Evolutionary conservation across 2,329 filamentous ascomycete species (phyloP).

Genomic region (Calonectria pteridis): DNA sequence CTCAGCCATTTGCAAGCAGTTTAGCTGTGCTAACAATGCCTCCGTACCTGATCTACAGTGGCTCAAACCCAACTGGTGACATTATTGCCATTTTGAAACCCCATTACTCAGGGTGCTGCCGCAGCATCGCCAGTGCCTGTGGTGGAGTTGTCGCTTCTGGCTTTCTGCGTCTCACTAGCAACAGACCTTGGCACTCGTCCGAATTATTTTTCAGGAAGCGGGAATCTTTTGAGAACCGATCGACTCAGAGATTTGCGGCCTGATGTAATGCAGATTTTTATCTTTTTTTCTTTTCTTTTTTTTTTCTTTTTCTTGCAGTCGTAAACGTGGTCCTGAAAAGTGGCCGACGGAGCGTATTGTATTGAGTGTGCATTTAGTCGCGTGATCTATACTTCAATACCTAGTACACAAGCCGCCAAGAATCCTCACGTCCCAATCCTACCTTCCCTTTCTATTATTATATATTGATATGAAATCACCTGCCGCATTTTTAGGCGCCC

Average conservation of each 20-base stretch:
- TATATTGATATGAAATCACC: background rate
- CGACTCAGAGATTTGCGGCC: background rate
- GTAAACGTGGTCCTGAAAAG: background rate
- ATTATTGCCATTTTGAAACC: slow-evolving; percentile 26
- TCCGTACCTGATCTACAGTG: slow-evolving; percentile 22
- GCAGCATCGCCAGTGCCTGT: background rate
- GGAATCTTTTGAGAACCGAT: background rate
- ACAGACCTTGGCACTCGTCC: background rate
- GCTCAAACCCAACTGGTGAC: slow-evolving; percentile 27
- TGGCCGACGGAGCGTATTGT: background rate
- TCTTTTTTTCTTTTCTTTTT: background rate
- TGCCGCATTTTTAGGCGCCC: background rate
- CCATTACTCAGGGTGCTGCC: background rate
- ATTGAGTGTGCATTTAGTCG: background rate
- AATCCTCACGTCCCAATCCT: background rate
- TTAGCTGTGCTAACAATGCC: background rate
- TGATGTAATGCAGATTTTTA: background rate
- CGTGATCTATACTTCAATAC: background rate
- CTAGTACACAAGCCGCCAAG: background rate
- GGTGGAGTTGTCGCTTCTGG: background rate
- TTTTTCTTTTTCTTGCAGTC: background rate
- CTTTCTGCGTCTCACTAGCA: slow-evolving; percentile 1
- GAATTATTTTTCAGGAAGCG: background rate
- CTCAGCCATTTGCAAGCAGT: slow-evolving; percentile 17
- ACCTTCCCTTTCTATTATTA: background rate